Base-by-base conservation (phyloP, 2,329 filamentous ascomycete genomes). In the Scedosporium aurantiacum region DNA sequence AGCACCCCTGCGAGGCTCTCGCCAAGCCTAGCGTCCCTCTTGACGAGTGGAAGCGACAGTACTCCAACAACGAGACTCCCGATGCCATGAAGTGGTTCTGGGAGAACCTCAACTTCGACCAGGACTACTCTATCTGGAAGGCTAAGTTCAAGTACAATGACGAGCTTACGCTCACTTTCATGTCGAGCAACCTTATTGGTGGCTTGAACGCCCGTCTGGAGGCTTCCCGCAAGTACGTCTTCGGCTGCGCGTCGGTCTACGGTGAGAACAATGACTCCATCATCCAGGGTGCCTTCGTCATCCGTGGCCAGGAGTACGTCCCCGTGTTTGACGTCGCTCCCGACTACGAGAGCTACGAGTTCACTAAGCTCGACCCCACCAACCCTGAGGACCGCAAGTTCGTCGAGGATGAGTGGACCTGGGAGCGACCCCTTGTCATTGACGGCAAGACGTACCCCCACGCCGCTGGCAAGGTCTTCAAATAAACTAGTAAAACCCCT, bases 121-220 rank as follows among this genome's bases (percentile, higher is more conserved):
- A 99, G 79, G 94, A 99, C 79, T 99, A 94, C 85, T 96, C 91
- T 62, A 79, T 99, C 76, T 99, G 91, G 91, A 86, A 85, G 76
- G 80, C 92, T 70, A 88, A 92, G 79, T 99, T 96, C 87, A 97
- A 96, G 87, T 99, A 99, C 85, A 96, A 97, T 79, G 87, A 96
- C 64, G 94, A 99, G 86, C 85, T 99, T 68, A 97, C 91, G 73
- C 81, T 94, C 78, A 89, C 89, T 73, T 99, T 99, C 89, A 99
- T 99, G 94, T 93, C 91, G 70, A 90, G 89, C 84, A 99, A 99
- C 86, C 82, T 97, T 77, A 93, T 99, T 75, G 92, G 90, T 78
- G 94, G 94, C 76, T 96, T 99, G 86, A 96, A 97, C 81, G 84
- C 86, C 76, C 94, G 94, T 83, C 90, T 99, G 64, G 94, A 99